phyloP scores from a whole-genome alignment of 208 protist genomes.

The Wallacemonas sp. region DNA sequence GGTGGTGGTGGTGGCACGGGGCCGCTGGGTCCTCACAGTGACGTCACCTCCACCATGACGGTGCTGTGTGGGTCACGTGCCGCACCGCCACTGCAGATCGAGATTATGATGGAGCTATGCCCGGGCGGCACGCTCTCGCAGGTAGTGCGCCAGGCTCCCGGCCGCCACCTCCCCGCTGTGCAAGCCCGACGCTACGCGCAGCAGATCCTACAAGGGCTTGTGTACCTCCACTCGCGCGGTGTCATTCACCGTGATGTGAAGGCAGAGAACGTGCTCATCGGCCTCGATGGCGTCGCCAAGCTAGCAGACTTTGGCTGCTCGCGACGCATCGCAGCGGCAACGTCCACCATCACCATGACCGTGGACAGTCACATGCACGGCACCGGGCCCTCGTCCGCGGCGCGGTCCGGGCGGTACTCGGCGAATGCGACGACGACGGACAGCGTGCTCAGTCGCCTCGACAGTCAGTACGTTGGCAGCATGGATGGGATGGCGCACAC shows the following conservation, averaged over 20 bases:
- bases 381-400: neutral
- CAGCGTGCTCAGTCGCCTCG: neutral
- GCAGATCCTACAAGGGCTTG: slow-evolving; percentile 77
- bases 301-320: slow-evolving; percentile 94
- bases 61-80: neutral
- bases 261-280: slow-evolving; percentile 86
- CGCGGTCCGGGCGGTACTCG: neutral
- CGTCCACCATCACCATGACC: slow-evolving; percentile 12
- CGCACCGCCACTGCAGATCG: slow-evolving; percentile 46
- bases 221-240: slow-evolving; percentile 74
- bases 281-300: slow-evolving; percentile 76
- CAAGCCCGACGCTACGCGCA: slow-evolving; percentile 51
- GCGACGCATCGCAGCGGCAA: slow-evolving; percentile 68
- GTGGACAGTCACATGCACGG: neutral
- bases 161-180: slow-evolving; percentile 45
- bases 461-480: slow-evolving; percentile 24
- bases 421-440: slow-evolving; percentile 15
- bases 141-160: slow-evolving; percentile 42
- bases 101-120: slow-evolving; percentile 89
- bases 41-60: slow-evolving; percentile 6
- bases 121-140: slow-evolving; percentile 53
- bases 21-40: too few species aligned
- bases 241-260: slow-evolving; percentile 90
- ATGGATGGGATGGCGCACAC: slow-evolving; percentile 49
- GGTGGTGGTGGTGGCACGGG: neutral